Percentiles rank a stretch among this genome's conserved stretches.
Conservation (phyloP, 306 rosid genomes). For the Alnus glutinosa region DNA sequence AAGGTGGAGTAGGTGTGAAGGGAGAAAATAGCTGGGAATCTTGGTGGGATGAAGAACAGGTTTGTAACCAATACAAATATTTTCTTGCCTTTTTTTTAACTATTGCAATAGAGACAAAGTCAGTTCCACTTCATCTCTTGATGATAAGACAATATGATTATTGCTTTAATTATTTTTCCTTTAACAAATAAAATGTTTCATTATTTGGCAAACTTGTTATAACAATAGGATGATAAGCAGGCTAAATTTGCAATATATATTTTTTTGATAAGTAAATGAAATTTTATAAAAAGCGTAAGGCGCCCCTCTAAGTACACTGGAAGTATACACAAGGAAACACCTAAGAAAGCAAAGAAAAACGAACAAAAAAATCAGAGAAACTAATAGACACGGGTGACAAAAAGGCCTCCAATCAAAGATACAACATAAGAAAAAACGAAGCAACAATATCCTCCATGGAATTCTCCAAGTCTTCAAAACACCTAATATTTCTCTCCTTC, state of each 20-base stretch:
- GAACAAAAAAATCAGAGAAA: too few species aligned
- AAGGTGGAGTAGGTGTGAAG: conserved; percentile 95
- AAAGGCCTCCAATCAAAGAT: too few species aligned
- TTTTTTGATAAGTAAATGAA: too few species aligned
- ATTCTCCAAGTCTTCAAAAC: too few species aligned
- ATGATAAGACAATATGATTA: neutral
- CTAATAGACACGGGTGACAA: too few species aligned
- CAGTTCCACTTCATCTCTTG: neutral
- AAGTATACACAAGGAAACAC: too few species aligned
- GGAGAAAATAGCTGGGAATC: conserved; percentile 99
- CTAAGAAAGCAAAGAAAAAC: too few species aligned
- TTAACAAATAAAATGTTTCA: neutral
- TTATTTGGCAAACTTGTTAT: neutral
- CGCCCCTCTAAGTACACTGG: too few species aligned
- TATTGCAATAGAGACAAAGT: neutral
- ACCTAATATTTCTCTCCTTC: too few species aligned
- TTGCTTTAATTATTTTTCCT: neutral
- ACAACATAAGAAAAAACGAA: too few species aligned
- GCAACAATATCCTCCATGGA: too few species aligned
- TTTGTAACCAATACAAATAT: conserved; percentile 15
- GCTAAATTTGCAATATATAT: neutral
- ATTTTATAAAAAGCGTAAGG: too few species aligned
- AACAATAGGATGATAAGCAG: neutral
- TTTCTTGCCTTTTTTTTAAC: neutral
- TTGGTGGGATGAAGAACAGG: conserved; percentile 99